Conservation (phyloP, 148 eudicot genomes). For the Simmondsia chinensis region DNA sequence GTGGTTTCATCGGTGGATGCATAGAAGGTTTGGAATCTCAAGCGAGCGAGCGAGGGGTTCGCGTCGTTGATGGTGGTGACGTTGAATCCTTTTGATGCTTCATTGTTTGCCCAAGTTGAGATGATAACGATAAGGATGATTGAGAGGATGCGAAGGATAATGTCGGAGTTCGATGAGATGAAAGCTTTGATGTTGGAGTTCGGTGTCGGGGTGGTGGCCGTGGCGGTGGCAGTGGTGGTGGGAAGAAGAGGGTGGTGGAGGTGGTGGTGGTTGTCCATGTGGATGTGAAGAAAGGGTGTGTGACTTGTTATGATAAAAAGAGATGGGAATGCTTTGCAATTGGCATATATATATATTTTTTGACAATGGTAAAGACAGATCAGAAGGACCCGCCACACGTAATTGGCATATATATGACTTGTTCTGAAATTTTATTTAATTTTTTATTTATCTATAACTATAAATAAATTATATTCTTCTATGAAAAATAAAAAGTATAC, state of each 20-base stretch:
- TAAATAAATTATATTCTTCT: no score
- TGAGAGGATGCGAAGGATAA: slow-evolving; percentile 22
- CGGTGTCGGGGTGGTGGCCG: neutral
- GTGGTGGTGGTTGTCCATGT: slow-evolving; percentile 30
- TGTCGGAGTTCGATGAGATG: slow-evolving; percentile 12
- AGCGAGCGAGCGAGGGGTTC: slow-evolving; percentile 13
- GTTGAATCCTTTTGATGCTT: slow-evolving; percentile 54
- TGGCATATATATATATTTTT: no score
- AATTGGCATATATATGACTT: no score
- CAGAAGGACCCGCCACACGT: no score
- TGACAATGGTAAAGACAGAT: no score
- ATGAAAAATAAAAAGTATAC: no score
- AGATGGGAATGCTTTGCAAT: no score
- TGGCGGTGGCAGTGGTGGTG: slow-evolving; percentile 2
- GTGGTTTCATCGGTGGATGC: slow-evolving; percentile 44
- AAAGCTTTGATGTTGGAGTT: neutral
- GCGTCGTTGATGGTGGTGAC: slow-evolving; percentile 33
- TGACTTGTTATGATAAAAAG: no score
- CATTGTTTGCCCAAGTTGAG: slow-evolving; percentile 55
- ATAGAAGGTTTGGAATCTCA: slow-evolving; percentile 41
- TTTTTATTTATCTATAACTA: no score
- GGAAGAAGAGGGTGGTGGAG: slow-evolving; percentile 28
- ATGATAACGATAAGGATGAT: slow-evolving; percentile 24
- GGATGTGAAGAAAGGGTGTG: no score
- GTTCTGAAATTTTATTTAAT: no score